phyloP scores from a whole-genome alignment of 192 early-diverging fungal genomes.

The Lobosporangium transversale region DNA sequence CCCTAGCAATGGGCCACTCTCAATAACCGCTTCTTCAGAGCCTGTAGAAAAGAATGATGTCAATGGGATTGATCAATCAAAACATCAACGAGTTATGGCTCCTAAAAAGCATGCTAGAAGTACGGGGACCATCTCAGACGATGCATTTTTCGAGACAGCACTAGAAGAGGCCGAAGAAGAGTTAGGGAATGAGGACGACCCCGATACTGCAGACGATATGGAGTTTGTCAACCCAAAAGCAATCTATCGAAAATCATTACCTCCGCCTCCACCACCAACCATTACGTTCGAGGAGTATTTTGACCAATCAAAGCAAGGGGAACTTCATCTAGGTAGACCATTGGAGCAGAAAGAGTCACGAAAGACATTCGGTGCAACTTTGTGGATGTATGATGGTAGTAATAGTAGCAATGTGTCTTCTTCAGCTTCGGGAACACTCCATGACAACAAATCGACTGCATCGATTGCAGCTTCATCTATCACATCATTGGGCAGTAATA shows the following conservation, averaged over 20 bases:
- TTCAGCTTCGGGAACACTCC: background rate
- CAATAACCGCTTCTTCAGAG: background rate
- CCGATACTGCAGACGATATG: conserved; percentile 6
- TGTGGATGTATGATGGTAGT: conserved; percentile 53
- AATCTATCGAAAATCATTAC: conserved; percentile 23
- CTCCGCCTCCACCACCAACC: conserved; percentile 23
- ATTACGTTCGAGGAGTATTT: conserved; percentile 50
- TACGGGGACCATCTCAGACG: conserved; percentile 47
- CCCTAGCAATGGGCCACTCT: background rate
- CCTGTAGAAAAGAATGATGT: conserved; percentile 2
- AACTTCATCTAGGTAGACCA: conserved; percentile 44
- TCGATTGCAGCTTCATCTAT: conserved; percentile 8
- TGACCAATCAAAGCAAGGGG: conserved; percentile 22
- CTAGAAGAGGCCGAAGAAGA: conserved; percentile 26
- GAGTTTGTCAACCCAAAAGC: background rate
- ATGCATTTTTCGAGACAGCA: conserved; percentile 47
- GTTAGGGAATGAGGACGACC: conserved; percentile 1
- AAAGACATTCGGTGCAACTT: conserved; percentile 41
- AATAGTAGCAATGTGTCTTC: conserved; percentile 1
- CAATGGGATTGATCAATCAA: background rate
- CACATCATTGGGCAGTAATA: background rate
- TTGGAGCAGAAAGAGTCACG: conserved; percentile 45
- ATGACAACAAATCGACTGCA: conserved; percentile 2
- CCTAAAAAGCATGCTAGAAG: conserved; percentile 39
- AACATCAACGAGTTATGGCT: background rate